Evolutionary conservation across 2,329 filamentous ascomycete genomes (phyloP).

Genomic region (Aureobasidium mangrovei): DNA sequence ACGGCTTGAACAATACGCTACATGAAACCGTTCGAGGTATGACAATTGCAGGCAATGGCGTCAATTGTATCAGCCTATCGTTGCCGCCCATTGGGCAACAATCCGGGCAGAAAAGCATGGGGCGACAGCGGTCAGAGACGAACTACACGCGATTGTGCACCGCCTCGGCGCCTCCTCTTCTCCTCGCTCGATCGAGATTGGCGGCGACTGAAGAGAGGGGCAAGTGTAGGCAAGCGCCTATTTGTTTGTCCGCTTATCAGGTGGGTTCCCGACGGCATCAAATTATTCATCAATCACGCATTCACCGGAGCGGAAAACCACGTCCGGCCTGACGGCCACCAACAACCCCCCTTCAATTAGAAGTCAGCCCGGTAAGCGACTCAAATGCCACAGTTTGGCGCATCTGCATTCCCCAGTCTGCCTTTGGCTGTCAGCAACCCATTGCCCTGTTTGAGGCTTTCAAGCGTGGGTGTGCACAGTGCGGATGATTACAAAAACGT

Average conservation of each 20-base stretch:
- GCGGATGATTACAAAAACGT: not conserved
- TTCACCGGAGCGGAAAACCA: not conserved
- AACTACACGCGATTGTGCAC: constrained; percentile 10
- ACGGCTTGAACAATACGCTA: not conserved
- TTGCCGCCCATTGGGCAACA: constrained; percentile 11
- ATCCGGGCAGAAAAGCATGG: constrained; percentile 6
- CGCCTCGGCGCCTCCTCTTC: constrained; percentile 7
- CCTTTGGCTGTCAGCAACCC: constrained; percentile 2
- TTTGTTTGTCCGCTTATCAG: constrained; percentile 13
- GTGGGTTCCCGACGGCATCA: not conserved
- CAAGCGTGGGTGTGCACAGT: not conserved
- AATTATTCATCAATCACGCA: constrained; percentile 12
- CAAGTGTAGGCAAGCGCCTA: not conserved
- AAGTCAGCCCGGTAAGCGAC: not conserved
- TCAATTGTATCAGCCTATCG: constrained; percentile 10
- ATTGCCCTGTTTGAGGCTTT: not conserved
- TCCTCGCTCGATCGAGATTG: constrained; percentile 10
- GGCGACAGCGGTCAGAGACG: constrained; percentile 9
- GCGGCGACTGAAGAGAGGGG: not conserved
- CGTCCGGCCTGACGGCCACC: not conserved
- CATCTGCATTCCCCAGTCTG: not conserved
- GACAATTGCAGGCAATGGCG: constrained; percentile 4
- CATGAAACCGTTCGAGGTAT: constrained; percentile 6
- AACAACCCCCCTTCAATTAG: not conserved
- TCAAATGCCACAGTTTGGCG: not conserved